Evolutionary conservation across 768 basidiomycete species (phyloP).

Genomic region (Rubroboletus satanas): DNA sequence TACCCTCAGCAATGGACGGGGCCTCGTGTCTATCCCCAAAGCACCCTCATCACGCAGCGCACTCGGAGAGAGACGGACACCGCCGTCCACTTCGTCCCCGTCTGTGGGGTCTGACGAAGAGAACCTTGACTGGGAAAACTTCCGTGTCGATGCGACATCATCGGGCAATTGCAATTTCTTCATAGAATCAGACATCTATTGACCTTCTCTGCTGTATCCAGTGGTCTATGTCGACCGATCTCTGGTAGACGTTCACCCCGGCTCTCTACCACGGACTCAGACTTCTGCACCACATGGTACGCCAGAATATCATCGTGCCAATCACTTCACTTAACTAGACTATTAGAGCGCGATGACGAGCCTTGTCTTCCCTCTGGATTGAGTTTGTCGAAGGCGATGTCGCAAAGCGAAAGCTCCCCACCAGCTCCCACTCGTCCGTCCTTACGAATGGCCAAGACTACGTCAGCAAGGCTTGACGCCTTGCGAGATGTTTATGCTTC

Average conservation of each 20-base stretch:
- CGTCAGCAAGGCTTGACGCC: constrained; percentile 41
- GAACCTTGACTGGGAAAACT: constrained; percentile 34
- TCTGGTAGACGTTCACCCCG: constrained; percentile 7
- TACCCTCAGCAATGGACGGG: background rate
- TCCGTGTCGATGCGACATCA: constrained; percentile 12
- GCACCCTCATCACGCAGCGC: background rate
- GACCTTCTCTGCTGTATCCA: background rate
- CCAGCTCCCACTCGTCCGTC: constrained; percentile 12
- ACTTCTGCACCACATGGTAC: constrained; percentile 9
- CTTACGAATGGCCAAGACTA: constrained; percentile 37
- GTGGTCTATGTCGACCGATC: constrained; percentile 24
- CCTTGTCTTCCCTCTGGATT: background rate
- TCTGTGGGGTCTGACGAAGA: constrained; percentile 17
- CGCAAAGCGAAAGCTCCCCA: constrained; percentile 10
- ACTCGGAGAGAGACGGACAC: background rate
- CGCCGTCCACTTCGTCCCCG: background rate
- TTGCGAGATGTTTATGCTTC: constrained; percentile 43
- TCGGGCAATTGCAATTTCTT: constrained; percentile 18
- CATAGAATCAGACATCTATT: background rate
- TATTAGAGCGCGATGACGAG: background rate
- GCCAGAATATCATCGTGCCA: background rate
- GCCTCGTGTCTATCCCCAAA: background rate
- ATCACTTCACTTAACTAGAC: background rate
- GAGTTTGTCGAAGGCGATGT: constrained; percentile 1
- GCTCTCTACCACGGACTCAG: constrained; percentile 5